These are phyloP conservation scores for Gamarada debralockiae DNA, from an alignment of 495 filamentous ascomycete species.

Conservation along the genomic window DNA sequence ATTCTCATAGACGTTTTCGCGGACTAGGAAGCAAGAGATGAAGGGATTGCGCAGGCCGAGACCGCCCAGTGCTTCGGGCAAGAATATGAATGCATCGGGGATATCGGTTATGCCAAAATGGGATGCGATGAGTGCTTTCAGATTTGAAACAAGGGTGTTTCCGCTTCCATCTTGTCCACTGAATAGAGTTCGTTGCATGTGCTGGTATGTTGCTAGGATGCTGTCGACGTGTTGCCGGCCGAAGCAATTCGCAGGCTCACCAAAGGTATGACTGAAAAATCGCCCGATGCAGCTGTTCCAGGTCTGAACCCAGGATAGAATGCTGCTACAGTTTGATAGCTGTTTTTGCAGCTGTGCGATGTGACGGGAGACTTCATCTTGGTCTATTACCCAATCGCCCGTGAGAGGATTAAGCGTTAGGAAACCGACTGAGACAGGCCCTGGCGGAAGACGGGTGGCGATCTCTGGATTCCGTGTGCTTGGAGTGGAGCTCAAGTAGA, in stretches of 20 bases:
- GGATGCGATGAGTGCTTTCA: slow-evolving; percentile 48
- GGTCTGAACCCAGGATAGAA: too few species aligned
- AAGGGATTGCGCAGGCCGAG: slow-evolving; percentile 54
- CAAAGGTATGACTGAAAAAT: slow-evolving; percentile 67
- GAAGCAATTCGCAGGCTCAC: slow-evolving; percentile 59
- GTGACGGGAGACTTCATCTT: too few species aligned
- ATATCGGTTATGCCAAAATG: slow-evolving; percentile 51
- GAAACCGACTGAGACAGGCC: too few species aligned
- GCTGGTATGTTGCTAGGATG: slow-evolving; percentile 52
- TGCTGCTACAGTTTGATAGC: too few species aligned
- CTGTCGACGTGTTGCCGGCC: slow-evolving; percentile 60
- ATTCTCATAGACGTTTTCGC: slow-evolving; percentile 28
- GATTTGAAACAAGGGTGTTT: too few species aligned
- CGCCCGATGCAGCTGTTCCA: slow-evolving; percentile 59
- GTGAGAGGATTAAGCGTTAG: too few species aligned
- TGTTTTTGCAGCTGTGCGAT: too few species aligned
- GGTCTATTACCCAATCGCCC: too few species aligned
- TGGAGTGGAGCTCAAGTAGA: too few species aligned
- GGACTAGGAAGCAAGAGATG: slow-evolving; percentile 38
- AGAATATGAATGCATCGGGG: slow-evolving; percentile 62
- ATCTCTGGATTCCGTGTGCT: too few species aligned
- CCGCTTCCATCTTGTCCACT: slow-evolving; percentile 42
- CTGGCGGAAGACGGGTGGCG: too few species aligned
- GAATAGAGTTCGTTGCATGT: slow-evolving; percentile 51
- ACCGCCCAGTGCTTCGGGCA: slow-evolving; percentile 49